Evolutionary conservation across 257 asterid species (phyloP), one percentile per base, ranked within the genome.

Genomic region (Anisodus tanguticus): DNA sequence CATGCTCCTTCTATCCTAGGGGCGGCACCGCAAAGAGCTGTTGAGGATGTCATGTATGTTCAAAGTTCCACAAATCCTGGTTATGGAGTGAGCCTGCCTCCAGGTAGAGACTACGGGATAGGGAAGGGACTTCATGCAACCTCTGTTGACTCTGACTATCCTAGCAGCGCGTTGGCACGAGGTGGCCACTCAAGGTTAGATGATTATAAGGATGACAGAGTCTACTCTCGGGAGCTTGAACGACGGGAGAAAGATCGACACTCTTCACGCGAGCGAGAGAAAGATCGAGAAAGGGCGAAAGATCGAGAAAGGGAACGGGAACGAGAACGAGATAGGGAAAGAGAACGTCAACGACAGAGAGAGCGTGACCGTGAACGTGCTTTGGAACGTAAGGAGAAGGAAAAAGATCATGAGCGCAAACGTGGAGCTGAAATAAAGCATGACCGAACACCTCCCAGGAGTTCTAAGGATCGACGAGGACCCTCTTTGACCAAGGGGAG

Each of bases 41-140:
- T 90, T 49, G 98, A 97, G 54, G 98, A 96, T 80, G 90, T 88
- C 84, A 82, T 90, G 39, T 94, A 93, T 84, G 87, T 91, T 85
- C 97, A 89, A 83, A 89, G 89, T 87, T 90, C 97, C 78, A 85
- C 95, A 68, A 93, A 92, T 91, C 96, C 98, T 85, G 98, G 98
- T 80, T 97, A 97, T 80, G 99, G 99, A 79, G 98, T 97, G 88
- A 97, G 99, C 91, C 91, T 97, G 87, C 99, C 99, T 81, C 98
- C 99, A 47, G 99, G 99, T 68, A 93, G 99, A 87, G 98, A 94
- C 87, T 97, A 97, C 82, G 98, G 99, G 70, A 88, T 94, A 37
- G 97, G 97, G 76, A 95, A 97, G 90, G 94, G 97, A 64, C 94
- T 93, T 66, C 95, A 83, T 84, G 94, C 93, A 82, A 81, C 89